Evolutionary conservation across 2,329 filamentous ascomycete species (phyloP).

Genomic region (Sporothrix variecibatus): DNA sequence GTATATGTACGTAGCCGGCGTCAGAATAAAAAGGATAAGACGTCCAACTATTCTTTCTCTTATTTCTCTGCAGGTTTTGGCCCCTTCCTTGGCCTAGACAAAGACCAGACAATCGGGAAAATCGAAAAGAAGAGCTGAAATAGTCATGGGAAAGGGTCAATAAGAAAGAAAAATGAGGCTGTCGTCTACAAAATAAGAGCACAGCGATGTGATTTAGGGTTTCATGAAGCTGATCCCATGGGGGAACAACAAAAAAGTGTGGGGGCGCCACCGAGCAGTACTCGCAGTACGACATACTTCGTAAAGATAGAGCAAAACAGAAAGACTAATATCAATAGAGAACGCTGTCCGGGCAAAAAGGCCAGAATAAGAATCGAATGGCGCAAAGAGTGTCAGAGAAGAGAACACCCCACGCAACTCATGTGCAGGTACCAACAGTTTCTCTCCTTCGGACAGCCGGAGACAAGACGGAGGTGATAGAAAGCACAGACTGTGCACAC

Average conservation of each 20-base stretch:
- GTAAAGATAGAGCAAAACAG: background rate
- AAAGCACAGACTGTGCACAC: background rate
- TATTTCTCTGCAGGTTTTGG: background rate
- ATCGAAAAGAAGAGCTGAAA: background rate
- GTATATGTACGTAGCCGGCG: too few relatives aligned
- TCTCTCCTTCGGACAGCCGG: conserved; percentile 4
- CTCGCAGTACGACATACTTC: too few relatives aligned
- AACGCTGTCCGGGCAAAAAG: background rate
- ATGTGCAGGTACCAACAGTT: background rate
- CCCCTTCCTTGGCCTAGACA: background rate
- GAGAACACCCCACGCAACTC: background rate
- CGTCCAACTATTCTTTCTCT: background rate
- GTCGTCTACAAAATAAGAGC: background rate
- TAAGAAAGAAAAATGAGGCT: background rate
- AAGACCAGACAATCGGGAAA: background rate
- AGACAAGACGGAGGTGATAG: background rate
- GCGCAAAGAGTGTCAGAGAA: background rate
- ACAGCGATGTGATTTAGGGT: background rate
- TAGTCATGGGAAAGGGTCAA: background rate
- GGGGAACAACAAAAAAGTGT: background rate
- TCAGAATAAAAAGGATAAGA: too few relatives aligned
- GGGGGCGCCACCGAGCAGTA: background rate
- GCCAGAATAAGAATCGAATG: background rate
- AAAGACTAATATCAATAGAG: background rate
- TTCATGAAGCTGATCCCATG: background rate